Evolutionary conservation across 192 early-diverging fungal genomes (phyloP), one percentile per base, ranked within the genome.

Genomic region (Backusella tarrabulga): DNA sequence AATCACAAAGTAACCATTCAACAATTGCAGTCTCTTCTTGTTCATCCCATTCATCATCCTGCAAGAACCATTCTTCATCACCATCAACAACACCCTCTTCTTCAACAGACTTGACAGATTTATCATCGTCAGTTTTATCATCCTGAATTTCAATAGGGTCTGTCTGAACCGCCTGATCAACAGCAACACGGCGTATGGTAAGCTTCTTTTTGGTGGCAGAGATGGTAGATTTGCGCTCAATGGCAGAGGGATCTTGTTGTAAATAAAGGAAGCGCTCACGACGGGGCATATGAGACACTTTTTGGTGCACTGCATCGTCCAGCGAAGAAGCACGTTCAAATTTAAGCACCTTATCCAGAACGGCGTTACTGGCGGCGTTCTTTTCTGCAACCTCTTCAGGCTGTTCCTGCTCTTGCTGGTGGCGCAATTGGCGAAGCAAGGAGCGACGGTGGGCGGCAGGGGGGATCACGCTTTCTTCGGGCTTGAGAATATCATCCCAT

Each of bases 21-120:
- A 76, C 83, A 38, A 84, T 74, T 32, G 74, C 56, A 23, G 42
- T 54, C 38, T 84, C 83, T 60, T 78, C 79, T 46, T 77, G 77
- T 1, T 74, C 71, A 46, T 84, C 83, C 79, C 79, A 79, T 68
- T 84, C 83, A 60, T 84, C 83, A 34, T 75, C 81, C 46, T 78
- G 76, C 34, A 84, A 60, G 38, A 84, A 84, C 83, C 83, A 84
- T 71, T 84, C 83, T 67, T 84, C 83, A 34, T 84, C 83, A 38
- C 83, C 79, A 66, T 80, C 79, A 8, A 84, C 68, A 41, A 84
- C 35, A 29, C 83, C 80, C 9, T 36, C 69, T 38, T 82, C 80
- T 42, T 76, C 76, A 1, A 34, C 70, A 4, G 38, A 40, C 11
- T 40, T 40, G 38, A 17, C 21, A 60, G 52, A 34, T 6, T 54